phyloP scores from a whole-genome alignment of 208 protist species.

The Trypanosoma mega region DNA sequence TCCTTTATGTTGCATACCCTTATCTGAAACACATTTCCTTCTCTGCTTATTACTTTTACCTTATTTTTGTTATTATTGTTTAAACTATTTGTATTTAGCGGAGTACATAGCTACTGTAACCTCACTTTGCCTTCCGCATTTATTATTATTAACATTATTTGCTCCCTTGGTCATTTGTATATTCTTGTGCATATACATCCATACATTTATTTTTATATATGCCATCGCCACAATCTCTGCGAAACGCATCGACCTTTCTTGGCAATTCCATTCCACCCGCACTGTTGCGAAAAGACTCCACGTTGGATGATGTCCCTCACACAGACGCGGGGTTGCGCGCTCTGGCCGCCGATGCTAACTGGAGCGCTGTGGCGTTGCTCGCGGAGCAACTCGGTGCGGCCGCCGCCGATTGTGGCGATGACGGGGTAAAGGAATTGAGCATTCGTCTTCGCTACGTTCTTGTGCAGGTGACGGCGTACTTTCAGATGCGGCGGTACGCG shows the following conservation, averaged over 20 bases:
- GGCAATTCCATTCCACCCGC: conserved; percentile 4
- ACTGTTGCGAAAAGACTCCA: conserved; percentile 6
- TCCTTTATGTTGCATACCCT: too few species aligned
- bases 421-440: conserved; percentile 8
- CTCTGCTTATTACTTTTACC: too few species aligned
- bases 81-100: too few species aligned
- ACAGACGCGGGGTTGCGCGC: conserved; percentile 56
- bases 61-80: too few species aligned
- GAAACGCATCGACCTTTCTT: conserved; percentile 12
- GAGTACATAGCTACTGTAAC: too few species aligned
- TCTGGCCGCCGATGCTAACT: conserved; percentile 66
- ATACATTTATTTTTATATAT: too few species aligned
- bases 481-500: conserved; percentile 59
- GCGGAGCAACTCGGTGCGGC: conserved; percentile 57
- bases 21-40: too few species aligned
- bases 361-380: conserved; percentile 56
- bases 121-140: too few species aligned
- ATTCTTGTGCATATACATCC: too few species aligned
- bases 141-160: too few species aligned
- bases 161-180: too few species aligned
- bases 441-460: conserved; percentile 56
- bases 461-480: conserved; percentile 72
- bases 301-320: conserved; percentile 36
- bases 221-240: conserved; percentile 13
- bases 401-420: conserved; percentile 22